Percentiles rank a stretch among this genome's conserved stretches.
phyloP scores from a whole-genome alignment of 345 rosid genomes.

The Lagerstroemia speciosa region DNA sequence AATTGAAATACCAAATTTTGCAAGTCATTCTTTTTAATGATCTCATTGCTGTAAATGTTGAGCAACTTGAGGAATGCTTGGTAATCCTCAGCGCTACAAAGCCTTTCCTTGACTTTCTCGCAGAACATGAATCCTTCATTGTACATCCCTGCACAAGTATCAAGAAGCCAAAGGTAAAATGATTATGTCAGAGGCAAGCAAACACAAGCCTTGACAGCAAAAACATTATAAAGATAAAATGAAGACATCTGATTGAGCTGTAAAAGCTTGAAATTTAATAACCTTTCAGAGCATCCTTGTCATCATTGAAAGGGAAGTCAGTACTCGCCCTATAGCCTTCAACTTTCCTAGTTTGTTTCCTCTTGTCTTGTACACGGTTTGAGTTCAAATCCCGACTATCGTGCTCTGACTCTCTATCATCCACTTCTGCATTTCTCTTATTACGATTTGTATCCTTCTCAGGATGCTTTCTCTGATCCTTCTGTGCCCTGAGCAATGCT shows the following conservation, averaged over 20 bases:
- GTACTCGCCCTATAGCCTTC: slow-evolving; percentile 61
- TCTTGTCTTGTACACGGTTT: slow-evolving; percentile 56
- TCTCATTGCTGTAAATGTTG: slow-evolving; percentile 78
- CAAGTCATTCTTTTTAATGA: slow-evolving; percentile 66
- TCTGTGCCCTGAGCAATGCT: slow-evolving; percentile 42
- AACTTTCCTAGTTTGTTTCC: slow-evolving; percentile 47
- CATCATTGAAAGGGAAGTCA: slow-evolving; percentile 47
- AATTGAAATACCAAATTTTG: slow-evolving; percentile 50
- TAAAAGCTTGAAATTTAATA: slow-evolving; percentile 14
- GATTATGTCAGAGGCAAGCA: background rate
- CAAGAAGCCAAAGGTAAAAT: slow-evolving; percentile 1
- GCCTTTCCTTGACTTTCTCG: slow-evolving; percentile 91
- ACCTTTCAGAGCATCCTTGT: slow-evolving; percentile 68
- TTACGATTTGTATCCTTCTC: slow-evolving; percentile 67
- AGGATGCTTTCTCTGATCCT: slow-evolving; percentile 60
- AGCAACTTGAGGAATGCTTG: slow-evolving; percentile 94
- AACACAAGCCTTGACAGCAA: background rate
- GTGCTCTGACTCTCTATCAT: slow-evolving; percentile 68
- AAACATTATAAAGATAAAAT: background rate
- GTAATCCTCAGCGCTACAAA: slow-evolving; percentile 79
- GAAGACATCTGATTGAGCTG: background rate
- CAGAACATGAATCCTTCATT: slow-evolving; percentile 77
- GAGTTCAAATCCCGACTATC: slow-evolving; percentile 46
- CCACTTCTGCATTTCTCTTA: slow-evolving; percentile 58
- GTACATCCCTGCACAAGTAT: slow-evolving; percentile 57